Conservation (phyloP, 2,329 filamentous ascomycete species). For the Curvularia spicifera region DNA sequence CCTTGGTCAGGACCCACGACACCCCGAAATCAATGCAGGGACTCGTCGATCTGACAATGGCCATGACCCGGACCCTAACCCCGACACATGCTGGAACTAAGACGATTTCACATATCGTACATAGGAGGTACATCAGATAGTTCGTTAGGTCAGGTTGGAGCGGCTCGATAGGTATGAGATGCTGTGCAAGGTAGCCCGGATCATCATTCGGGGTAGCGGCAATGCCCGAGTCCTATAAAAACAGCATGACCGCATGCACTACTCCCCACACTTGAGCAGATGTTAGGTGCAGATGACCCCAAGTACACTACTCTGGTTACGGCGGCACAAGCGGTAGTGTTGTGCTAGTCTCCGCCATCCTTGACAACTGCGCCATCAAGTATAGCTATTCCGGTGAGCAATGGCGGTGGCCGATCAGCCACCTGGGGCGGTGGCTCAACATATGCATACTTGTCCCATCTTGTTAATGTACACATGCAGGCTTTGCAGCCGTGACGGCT, state of each 20-base stretch:
- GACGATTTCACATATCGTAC: background rate
- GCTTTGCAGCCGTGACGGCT: background rate
- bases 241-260: background rate
- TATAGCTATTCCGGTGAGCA: background rate
- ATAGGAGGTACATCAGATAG: background rate
- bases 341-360: background rate
- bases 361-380: background rate
- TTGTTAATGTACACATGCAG: background rate
- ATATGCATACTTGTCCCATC: background rate
- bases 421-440: background rate
- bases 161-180: background rate
- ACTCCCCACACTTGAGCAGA: background rate
- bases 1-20: too few species aligned
- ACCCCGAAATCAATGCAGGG: background rate
- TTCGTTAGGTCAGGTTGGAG: background rate
- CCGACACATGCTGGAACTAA: background rate
- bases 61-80: background rate
- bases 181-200: background rate
- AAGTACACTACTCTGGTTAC: background rate
- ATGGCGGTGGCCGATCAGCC: conserved; percentile 1
- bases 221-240: background rate
- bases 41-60: background rate
- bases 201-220: too few species aligned
- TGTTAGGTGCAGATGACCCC: background rate
- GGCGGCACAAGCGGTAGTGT: background rate